These are phyloP conservation scores for Massospora cicadina DNA, from an alignment of 371 early-diverging fungal species.

Conservation along the genomic window DNA sequence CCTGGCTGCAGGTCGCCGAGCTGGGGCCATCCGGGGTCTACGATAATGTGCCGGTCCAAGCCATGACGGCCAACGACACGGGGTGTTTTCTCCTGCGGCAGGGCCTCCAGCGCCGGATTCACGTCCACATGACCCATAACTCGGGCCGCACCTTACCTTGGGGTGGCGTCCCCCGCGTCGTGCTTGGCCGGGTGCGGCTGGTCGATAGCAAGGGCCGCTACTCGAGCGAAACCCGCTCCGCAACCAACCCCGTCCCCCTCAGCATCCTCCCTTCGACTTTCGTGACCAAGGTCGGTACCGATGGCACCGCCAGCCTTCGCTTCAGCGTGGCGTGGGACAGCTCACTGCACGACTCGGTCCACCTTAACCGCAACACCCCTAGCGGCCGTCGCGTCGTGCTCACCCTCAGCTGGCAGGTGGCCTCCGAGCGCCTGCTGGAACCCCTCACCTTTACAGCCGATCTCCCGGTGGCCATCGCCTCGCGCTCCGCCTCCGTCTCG, in stretches of 20 bases:
- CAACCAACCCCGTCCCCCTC: background rate
- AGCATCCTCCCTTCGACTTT: conserved; percentile 16
- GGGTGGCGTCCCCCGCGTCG: conserved; percentile 28
- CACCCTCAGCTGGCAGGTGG: conserved; percentile 33
- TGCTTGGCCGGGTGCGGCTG: conserved; percentile 41
- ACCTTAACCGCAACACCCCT: conserved; percentile 49
- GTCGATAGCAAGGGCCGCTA: conserved; percentile 40
- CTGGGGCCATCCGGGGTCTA: conserved; percentile 51
- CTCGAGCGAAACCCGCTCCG: background rate
- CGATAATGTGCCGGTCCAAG: conserved; percentile 40
- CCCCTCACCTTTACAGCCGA: conserved; percentile 42
- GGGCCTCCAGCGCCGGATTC: conserved; percentile 65
- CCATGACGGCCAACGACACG: conserved; percentile 27
- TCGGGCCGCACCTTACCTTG: conserved; percentile 52
- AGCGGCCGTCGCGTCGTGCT: conserved; percentile 35
- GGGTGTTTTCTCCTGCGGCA: conserved; percentile 61
- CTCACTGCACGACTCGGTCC: conserved; percentile 49
- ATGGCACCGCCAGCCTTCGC: conserved; percentile 40
- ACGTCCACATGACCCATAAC: conserved; percentile 50
- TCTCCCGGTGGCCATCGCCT: conserved; percentile 23
- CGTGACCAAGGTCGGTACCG: conserved; percentile 23
- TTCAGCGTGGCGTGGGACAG: conserved; percentile 67
- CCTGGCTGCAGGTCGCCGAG: conserved; percentile 49
- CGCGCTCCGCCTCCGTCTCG: conserved; percentile 7
- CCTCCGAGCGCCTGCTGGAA: conserved; percentile 32